Evolutionary conservation across 768 basidiomycete species (phyloP), one percentile per base, ranked within the genome.

Genomic region (Boletus sensibilis): DNA sequence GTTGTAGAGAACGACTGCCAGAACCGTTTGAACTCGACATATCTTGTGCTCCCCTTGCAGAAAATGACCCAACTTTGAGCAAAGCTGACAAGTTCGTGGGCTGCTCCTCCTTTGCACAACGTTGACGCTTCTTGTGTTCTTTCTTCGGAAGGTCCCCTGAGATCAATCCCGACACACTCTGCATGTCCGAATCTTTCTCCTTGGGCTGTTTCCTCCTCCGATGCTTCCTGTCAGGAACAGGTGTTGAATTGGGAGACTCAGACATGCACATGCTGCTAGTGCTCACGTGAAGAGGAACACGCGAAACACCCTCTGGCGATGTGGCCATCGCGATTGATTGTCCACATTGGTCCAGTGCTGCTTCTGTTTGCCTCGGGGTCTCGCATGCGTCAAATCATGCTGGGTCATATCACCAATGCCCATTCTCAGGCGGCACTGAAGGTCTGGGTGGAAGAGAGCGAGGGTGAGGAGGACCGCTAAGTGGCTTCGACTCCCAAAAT

Each of bases 401-500:
- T 0, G 86, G 86, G 62, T 89, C 88, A 58, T 89, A 90, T 18
- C 87, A 77, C 60, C 83, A 76, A 16, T 70, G 73, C 0, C 78
- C 64, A 25, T 69, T 75, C 49, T 83, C 83, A 11, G 75, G 74
- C 29, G 73, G 75, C 11, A 69, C 70, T 5, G 70, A 65, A 14
- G 71, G 71, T 41, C 72, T 72, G 66, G 62, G 4, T 62, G 70
- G n/a, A n/a, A n/a, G n/a, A n/a, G n/a, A n/a, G n/a, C n/a, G n/a
- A n/a, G n/a, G n/a, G n/a, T n/a, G n/a, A 43, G 66, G 59, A 4
- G 67, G 70, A 27, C 69, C 68, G 11, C 66, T 55, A 1, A 75
- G 68, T 3, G 81, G 82, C 65, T 84, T 86, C 33, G 79, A 71
- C 16, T 88, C 88, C 87, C 86, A 88, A 63, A 84, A 82, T 7